phyloP scores from a whole-genome alignment of 2,329 filamentous ascomycete genomes.

The Claviceps sp. region DNA sequence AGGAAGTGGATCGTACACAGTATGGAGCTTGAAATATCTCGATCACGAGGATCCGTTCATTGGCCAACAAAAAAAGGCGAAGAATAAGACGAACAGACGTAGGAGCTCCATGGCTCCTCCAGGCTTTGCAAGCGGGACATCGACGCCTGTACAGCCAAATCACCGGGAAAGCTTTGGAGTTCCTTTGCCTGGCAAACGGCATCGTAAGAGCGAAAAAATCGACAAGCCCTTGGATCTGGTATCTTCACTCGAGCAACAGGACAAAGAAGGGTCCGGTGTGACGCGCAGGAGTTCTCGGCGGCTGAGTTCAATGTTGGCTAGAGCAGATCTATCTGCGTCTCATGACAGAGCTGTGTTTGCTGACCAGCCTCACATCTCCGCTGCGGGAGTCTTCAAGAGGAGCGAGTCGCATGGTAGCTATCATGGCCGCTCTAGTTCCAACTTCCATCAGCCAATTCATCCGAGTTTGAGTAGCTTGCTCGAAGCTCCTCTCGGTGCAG shows the following conservation, averaged over 20 bases:
- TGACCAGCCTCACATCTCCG: constrained; percentile 40
- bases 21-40: constrained; percentile 75
- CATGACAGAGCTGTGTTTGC: constrained; percentile 71
- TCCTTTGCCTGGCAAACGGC: constrained; percentile 38
- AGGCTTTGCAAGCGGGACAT: constrained; percentile 57
- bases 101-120: constrained; percentile 54
- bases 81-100: constrained; percentile 35
- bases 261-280: constrained; percentile 39
- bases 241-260: constrained; percentile 54
- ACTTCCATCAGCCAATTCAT: constrained; percentile 31
- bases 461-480: constrained; percentile 47
- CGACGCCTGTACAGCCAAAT: constrained; percentile 60
- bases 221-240: constrained; percentile 49
- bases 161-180: constrained; percentile 67
- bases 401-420: constrained; percentile 54
- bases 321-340: constrained; percentile 74
- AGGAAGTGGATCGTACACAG: constrained; percentile 61
- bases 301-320: constrained; percentile 80
- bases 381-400: constrained; percentile 38
- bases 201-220: constrained; percentile 36
- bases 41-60: constrained; percentile 48
- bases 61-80: constrained; percentile 31
- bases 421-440: constrained; percentile 25
- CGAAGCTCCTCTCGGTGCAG: constrained; percentile 54
- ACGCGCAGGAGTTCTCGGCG: constrained; percentile 54